phyloP scores from a whole-genome alignment of 2,329 filamentous ascomycete species.

The Ceratocystiopsis minuta region DNA sequence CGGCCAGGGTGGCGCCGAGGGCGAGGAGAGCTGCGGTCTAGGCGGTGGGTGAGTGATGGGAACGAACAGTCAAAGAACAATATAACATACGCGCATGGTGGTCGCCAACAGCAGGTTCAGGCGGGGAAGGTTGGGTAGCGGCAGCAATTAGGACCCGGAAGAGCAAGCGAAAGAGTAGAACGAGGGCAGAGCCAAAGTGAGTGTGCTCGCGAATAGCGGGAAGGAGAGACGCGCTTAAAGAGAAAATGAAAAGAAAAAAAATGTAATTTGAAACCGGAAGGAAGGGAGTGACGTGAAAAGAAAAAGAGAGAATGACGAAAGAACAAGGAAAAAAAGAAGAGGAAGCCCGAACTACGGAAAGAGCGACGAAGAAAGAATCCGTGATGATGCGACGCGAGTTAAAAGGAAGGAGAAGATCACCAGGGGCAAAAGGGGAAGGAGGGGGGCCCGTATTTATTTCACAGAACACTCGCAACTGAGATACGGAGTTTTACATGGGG shows the following conservation, averaged over 20 bases:
- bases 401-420: neutral
- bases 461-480: no score
- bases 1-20: slow-evolving; percentile 32
- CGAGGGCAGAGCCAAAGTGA: neutral
- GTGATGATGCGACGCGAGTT: neutral
- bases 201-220: neutral
- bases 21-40: slow-evolving; percentile 25
- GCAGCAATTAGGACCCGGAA: neutral
- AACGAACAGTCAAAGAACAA: neutral
- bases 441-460: no score
- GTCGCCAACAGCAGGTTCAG: neutral
- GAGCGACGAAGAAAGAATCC: neutral
- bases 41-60: no score
- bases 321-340: neutral
- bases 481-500: no score
- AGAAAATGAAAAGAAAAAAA: neutral
- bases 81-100: neutral
- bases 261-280: neutral
- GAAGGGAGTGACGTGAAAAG: neutral
- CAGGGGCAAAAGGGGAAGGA: neutral
- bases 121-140: neutral
- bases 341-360: neutral
- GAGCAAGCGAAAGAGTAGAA: neutral
- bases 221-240: neutral
- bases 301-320: neutral